Percentiles rank a stretch among this genome's conserved stretches.
phyloP scores from a whole-genome alignment of 2,329 filamentous ascomycete species.

The Fusarium concolor region DNA sequence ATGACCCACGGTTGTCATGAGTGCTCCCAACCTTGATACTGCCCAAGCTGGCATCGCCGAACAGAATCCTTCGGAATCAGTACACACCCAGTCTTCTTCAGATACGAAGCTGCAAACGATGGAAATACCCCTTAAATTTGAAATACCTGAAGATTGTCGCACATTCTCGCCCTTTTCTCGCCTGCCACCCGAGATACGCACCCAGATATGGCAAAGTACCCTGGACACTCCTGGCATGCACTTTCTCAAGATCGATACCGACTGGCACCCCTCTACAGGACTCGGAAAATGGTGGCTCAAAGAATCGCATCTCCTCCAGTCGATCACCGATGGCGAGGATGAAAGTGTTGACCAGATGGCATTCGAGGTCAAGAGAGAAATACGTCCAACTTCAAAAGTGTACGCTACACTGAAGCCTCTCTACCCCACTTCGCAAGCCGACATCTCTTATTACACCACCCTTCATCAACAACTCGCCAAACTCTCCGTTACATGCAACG shows the following conservation, averaged over 20 bases:
- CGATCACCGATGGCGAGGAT: conserved; percentile 23
- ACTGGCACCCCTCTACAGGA: conserved; percentile 21
- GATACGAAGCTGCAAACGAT: background rate
- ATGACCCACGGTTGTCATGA: conserved; percentile 39
- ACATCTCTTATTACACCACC: conserved; percentile 50
- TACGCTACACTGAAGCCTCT: conserved; percentile 42
- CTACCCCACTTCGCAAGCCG: conserved; percentile 46
- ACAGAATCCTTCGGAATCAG: background rate
- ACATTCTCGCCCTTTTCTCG: conserved; percentile 48
- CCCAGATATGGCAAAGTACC: conserved; percentile 51
- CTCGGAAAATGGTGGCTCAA: conserved; percentile 43
- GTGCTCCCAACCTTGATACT: conserved; percentile 20
- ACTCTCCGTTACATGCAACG: conserved; percentile 45
- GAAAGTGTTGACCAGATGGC: conserved; percentile 39
- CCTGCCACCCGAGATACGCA: conserved; percentile 53
- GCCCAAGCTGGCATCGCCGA: conserved; percentile 1
- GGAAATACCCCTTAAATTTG: conserved; percentile 45
- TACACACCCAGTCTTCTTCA: background rate
- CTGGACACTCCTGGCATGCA: conserved; percentile 51
- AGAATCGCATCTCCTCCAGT: conserved; percentile 1
- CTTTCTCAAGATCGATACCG: conserved; percentile 48
- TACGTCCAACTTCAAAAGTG: conserved; percentile 27
- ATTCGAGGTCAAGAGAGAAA: conserved; percentile 42
- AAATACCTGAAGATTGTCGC: conserved; percentile 48
- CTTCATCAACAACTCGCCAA: conserved; percentile 46